phyloP scores from a whole-genome alignment of 2,329 filamentous ascomycete species.

The Penicillium freii region DNA sequence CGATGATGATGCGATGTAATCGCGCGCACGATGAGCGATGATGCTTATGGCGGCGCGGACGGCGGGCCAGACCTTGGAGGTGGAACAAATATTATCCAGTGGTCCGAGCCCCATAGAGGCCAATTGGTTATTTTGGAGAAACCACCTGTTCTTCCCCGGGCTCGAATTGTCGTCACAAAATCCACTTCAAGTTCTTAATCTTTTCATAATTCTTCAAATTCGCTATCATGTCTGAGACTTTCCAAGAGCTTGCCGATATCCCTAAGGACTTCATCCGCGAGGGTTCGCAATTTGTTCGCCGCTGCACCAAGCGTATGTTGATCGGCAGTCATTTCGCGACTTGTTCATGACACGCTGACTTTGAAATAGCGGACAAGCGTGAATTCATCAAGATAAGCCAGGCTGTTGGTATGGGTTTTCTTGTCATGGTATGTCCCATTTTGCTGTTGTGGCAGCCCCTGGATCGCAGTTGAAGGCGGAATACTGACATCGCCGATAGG shows the following conservation, averaged over 20 bases:
- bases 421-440: slow-evolving; percentile 50
- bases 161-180: background rate
- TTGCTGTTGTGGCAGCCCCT: background rate
- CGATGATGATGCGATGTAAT: background rate
- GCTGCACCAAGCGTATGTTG: slow-evolving; percentile 50
- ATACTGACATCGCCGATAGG: slow-evolving; percentile 28
- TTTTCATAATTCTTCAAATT: background rate
- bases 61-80: background rate
- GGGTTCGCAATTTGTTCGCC: slow-evolving; percentile 49
- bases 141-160: slow-evolving; percentile 11
- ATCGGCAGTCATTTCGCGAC: slow-evolving; percentile 4
- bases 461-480: background rate
- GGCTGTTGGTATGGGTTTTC: slow-evolving; percentile 59
- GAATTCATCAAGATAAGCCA: slow-evolving; percentile 62
- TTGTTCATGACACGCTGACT: slow-evolving; percentile 12
- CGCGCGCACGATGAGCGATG: background rate
- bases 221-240: slow-evolving; percentile 53
- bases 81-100: background rate
- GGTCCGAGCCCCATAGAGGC: background rate
- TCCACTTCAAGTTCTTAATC: background rate
- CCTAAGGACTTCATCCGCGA: slow-evolving; percentile 55
- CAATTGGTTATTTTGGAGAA: slow-evolving; percentile 6
- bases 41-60: no score
- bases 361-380: slow-evolving; percentile 53
- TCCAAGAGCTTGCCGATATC: slow-evolving; percentile 61